Evolutionary conservation across 108 stramenopile genomes (phyloP), one percentile per base, ranked within the genome.

Genomic region (Epipyxis sp.): DNA sequence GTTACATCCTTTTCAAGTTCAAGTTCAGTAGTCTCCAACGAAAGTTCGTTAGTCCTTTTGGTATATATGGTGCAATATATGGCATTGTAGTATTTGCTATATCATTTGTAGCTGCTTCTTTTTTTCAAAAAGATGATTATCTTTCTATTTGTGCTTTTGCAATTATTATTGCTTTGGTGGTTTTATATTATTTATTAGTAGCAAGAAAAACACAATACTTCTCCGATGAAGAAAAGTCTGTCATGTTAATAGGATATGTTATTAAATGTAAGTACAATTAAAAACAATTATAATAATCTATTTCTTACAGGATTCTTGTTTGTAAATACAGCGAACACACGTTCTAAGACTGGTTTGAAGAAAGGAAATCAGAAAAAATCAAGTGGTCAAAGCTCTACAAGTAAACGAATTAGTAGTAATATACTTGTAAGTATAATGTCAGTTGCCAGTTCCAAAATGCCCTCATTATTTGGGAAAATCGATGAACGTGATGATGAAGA

Each of bases 51-150:
- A 35, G 6, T 29, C 61, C 61, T 6, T 65, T 65, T 32, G 61
- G 61, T 6, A 10, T 29, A 10, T 29, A 6, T 3, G 61, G 61
- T 37, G 61, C 61, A 6, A 10, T 13, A 6, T 65, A 65, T 37
- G 61, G 61, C 13, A 13, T 65, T 16, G 27, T 37, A 32, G 34
- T 65, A 10, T 65, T 65, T 32, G 61, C 61, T 29, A 10, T 3
- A 3, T 32, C 34, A 32, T 10, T 32, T 37, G 35, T 65, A 10
- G 3, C 61, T 29, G 30, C 34, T 16, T 16, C 61, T 37, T 29
- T 65, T 10, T 65, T 65, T 37, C 61, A 65, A 32, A 65, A 65
- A 6, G 61, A 65, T 37, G 35, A 25, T 32, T 65, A 65, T 37
- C 30, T 13, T 16, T 65, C 61, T 6, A 3, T 65, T 32, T 32